These are phyloP conservation scores for Brassica rapa DNA, from an alignment of 345 rosid genomes.

Conservation along the genomic window DNA sequence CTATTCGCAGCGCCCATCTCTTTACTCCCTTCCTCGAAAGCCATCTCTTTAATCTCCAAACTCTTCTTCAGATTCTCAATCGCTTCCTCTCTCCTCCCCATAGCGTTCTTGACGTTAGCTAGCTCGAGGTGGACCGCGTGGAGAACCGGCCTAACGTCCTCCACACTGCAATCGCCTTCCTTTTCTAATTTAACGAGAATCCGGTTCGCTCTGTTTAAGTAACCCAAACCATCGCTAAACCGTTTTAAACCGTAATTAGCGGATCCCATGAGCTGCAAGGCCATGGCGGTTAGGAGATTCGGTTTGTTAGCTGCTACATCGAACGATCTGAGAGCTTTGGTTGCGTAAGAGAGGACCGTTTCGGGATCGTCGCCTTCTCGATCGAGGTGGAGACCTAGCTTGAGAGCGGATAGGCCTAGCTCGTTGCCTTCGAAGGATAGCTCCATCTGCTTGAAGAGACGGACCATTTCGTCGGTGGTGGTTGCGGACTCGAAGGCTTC, in stretches of 20 bases:
- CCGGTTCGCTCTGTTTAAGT: constrained; percentile 76
- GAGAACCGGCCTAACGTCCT: constrained; percentile 66
- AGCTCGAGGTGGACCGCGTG: constrained; percentile 82
- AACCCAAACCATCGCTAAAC: constrained; percentile 82
- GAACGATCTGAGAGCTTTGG: constrained; percentile 65
- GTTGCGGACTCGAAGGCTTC: constrained; percentile 83
- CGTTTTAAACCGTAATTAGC: constrained; percentile 61
- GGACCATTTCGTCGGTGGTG: constrained; percentile 74
- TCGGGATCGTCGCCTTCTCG: constrained; percentile 83
- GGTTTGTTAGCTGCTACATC: constrained; percentile 49
- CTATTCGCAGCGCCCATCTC: constrained; percentile 81
- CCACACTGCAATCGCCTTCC: constrained; percentile 47
- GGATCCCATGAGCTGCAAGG: constrained; percentile 79
- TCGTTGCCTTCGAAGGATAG: constrained; percentile 63
- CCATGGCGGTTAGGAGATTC: constrained; percentile 65
- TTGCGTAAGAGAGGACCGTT: constrained; percentile 62
- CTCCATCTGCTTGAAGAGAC: constrained; percentile 75
- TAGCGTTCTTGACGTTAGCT: constrained; percentile 80
- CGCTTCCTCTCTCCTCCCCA: constrained; percentile 95
- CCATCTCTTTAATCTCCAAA: constrained; percentile 74
- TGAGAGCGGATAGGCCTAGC: constrained; percentile 74
- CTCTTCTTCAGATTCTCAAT: constrained; percentile 68
- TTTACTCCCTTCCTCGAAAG: constrained; percentile 64
- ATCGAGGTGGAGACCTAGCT: constrained; percentile 84
- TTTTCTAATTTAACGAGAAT: constrained; percentile 57